A percentile compares a stretch with the other conserved stretches of the same genome.
phyloP scores from a whole-genome alignment of 306 rosid genomes.

The Parietaria judaica region DNA sequence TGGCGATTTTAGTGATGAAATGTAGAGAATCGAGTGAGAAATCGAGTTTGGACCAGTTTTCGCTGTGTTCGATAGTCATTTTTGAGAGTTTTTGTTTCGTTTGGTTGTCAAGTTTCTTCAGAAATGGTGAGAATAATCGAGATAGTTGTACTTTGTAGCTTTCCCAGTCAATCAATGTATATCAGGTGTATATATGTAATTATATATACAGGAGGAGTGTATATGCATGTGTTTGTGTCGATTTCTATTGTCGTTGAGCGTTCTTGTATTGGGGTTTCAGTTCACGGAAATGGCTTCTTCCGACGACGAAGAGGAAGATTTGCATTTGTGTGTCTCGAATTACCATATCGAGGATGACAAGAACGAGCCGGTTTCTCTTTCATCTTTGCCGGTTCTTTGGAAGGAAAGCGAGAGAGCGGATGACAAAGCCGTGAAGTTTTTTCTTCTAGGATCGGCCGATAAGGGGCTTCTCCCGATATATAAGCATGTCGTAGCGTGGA shows the following conservation, averaged over 20 bases:
- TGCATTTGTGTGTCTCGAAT: conserved; percentile 39
- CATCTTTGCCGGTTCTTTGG: conserved; percentile 69
- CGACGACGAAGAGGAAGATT: conserved; percentile 63
- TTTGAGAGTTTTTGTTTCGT: too few species aligned
- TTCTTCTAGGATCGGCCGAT: conserved; percentile 50
- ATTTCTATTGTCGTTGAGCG: background rate
- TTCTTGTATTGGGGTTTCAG: conserved; percentile 17
- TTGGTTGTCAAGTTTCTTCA: too few species aligned
- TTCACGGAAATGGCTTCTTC: conserved; percentile 52
- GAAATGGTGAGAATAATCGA: too few species aligned
- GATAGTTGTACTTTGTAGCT: too few species aligned
- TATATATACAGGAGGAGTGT: too few species aligned
- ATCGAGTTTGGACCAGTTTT: too few species aligned
- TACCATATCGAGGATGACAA: conserved; percentile 54
- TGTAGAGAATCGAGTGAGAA: too few species aligned
- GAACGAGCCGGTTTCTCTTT: conserved; percentile 48
- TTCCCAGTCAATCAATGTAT: too few species aligned
- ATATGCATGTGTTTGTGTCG: too few species aligned
- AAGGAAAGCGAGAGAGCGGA: conserved; percentile 29
- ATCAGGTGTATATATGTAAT: too few species aligned
- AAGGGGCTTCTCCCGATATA: conserved; percentile 57
- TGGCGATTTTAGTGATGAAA: too few species aligned
- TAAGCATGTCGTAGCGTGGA: conserved; percentile 68
- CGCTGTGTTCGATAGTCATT: too few species aligned
- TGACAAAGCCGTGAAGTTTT: conserved; percentile 28